Conservation (phyloP, 495 filamentous ascomycete genomes). For the Xylaria palmicola region DNA sequence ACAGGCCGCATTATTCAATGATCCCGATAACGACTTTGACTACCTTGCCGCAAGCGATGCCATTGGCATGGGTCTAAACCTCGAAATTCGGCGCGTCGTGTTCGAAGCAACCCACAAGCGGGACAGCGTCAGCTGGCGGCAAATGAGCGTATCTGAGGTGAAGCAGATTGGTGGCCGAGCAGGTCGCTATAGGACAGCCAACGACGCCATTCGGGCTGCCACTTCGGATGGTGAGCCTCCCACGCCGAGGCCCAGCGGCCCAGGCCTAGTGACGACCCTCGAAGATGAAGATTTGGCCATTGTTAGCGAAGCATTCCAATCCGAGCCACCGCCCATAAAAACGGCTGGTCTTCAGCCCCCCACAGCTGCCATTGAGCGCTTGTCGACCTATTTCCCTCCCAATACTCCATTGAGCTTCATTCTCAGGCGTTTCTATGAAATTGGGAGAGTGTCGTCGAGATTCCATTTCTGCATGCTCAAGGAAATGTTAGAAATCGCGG, state of each 20-base stretch:
- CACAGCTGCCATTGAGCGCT: constrained; percentile 60
- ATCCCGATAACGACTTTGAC: constrained; percentile 91
- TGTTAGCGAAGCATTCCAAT: constrained; percentile 61
- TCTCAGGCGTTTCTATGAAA: constrained; percentile 66
- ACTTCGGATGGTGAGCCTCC: constrained; percentile 41
- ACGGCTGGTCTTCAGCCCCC: constrained; percentile 78
- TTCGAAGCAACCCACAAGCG: constrained; percentile 77
- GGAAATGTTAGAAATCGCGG: constrained; percentile 62
- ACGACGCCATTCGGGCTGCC: constrained; percentile 42
- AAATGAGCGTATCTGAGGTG: constrained; percentile 69
- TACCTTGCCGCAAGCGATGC: constrained; percentile 93
- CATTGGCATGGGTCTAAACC: constrained; percentile 95
- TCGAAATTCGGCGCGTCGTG: constrained; percentile 88
- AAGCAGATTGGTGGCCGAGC: constrained; percentile 96
- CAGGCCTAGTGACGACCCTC: constrained; percentile 78
- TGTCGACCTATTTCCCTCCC: constrained; percentile 75
- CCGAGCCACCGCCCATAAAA: constrained; percentile 62
- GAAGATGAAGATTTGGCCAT: constrained; percentile 65
- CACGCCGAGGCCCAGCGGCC: constrained; percentile 37
- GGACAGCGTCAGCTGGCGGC: constrained; percentile 48
- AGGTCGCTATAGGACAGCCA: constrained; percentile 78
- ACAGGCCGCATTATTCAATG: constrained; percentile 91
- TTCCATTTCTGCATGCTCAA: constrained; percentile 72
- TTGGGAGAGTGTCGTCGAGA: constrained; percentile 54
- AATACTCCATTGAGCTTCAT: constrained; percentile 76